Conservation (phyloP, 768 basidiomycete genomes). For the Leccinum rimulosum region DNA sequence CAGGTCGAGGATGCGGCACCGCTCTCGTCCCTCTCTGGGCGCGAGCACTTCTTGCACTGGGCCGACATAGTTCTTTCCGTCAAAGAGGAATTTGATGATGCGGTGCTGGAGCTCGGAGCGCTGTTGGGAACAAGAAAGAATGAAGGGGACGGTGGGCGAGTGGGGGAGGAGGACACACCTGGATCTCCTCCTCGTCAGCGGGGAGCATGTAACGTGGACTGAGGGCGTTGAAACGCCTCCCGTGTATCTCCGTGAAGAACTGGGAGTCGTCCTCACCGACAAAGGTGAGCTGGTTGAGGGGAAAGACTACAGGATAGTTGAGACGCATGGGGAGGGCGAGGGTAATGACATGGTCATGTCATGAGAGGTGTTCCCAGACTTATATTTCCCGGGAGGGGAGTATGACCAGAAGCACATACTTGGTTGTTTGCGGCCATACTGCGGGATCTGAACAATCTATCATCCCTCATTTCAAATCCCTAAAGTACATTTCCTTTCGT, state of each 20-base stretch:
- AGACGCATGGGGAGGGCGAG: constrained; percentile 25
- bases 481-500: constrained; percentile 32
- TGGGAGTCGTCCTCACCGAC: constrained; percentile 45
- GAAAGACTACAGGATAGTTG: constrained; percentile 33
- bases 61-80: constrained; percentile 63
- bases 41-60: constrained; percentile 56
- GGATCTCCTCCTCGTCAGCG: constrained; percentile 63
- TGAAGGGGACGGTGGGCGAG: neutral
- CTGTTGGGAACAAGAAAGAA: constrained; percentile 32
- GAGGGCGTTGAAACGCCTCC: constrained; percentile 53
- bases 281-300: constrained; percentile 35
- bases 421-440: constrained; percentile 31
- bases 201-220: constrained; percentile 61
- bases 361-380: constrained; percentile 19
- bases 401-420: constrained; percentile 33
- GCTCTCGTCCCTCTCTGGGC: constrained; percentile 32
- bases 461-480: constrained; percentile 29
- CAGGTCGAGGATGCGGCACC: constrained; percentile 55
- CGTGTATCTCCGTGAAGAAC: constrained; percentile 54
- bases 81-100: constrained; percentile 64
- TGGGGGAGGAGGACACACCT: constrained; percentile 35
- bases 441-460: constrained; percentile 30
- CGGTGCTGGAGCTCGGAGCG: constrained; percentile 63
- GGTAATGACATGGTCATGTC: constrained; percentile 22
- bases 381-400: constrained; percentile 30